phyloP scores from a whole-genome alignment of 1,139 yeast genomes.

The Sugiyamaella grinbergsii region DNA sequence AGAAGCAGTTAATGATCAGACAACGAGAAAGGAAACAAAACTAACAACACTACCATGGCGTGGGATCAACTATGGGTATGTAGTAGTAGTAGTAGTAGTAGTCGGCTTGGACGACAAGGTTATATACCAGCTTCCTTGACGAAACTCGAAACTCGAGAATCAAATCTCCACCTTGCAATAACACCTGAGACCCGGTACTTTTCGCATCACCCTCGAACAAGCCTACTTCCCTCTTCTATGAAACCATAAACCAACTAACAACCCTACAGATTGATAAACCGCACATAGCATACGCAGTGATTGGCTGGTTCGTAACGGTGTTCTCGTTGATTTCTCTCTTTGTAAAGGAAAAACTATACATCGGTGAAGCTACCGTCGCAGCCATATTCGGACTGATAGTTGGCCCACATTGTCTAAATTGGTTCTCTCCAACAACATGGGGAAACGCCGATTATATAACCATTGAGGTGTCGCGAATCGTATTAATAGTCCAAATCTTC shows the following conservation, averaged over 20 bases:
- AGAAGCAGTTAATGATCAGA: background rate
- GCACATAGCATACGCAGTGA: constrained; percentile 89
- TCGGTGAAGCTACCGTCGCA: constrained; percentile 96
- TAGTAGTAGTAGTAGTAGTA: background rate
- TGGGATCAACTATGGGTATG: constrained; percentile 2
- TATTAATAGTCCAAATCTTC: constrained; percentile 88
- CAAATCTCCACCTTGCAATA: too few species aligned
- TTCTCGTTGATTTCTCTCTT: constrained; percentile 89
- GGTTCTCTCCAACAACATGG: constrained; percentile 91
- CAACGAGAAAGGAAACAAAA: background rate
- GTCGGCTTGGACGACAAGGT: too few species aligned
- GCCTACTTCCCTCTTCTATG: too few species aligned
- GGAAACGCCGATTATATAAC: constrained; percentile 88
- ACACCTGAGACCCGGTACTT: too few species aligned
- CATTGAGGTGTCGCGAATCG: constrained; percentile 83
- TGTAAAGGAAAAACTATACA: constrained; percentile 83
- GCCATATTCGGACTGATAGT: constrained; percentile 86
- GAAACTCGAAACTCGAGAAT: too few species aligned
- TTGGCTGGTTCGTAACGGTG: constrained; percentile 84
- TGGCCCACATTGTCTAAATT: constrained; percentile 88
- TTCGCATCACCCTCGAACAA: too few species aligned
- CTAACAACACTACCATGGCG: background rate
- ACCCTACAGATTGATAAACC: constrained; percentile 52
- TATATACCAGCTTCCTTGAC: too few species aligned
- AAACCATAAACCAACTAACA: background rate